Conservation (phyloP, 2,329 filamentous ascomycete species). For the Pseudovirgaria hyperparasitica region DNA sequence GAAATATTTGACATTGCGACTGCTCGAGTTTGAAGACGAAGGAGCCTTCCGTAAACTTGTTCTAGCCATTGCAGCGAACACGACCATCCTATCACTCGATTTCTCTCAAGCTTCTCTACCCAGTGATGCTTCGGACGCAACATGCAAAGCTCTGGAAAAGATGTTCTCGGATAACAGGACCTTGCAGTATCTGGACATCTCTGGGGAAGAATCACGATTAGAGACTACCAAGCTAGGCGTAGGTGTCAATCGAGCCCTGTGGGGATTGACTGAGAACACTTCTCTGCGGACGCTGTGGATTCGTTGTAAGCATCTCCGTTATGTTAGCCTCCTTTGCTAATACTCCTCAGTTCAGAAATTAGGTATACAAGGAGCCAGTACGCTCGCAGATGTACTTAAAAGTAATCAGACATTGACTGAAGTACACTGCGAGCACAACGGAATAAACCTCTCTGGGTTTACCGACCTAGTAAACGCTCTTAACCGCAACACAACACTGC, state of each 20-base stretch:
- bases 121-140: conserved; percentile 54
- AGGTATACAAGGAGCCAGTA: conserved; percentile 56
- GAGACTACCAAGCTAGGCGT: conserved; percentile 57
- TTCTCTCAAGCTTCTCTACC: conserved; percentile 59
- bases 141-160: conserved; percentile 47
- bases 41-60: conserved; percentile 51
- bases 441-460: conserved; percentile 57
- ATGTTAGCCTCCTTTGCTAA: conserved; percentile 7
- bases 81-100: conserved; percentile 50
- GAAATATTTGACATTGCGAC: conserved; percentile 50
- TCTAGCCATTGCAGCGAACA: conserved; percentile 48
- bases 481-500: conserved; percentile 49
- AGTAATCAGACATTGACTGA: conserved; percentile 50
- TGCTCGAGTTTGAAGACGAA: conserved; percentile 57
- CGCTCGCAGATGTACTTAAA: conserved; percentile 54
- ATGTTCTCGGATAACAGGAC: conserved; percentile 57
- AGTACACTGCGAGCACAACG: conserved; percentile 59
- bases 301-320: conserved; percentile 28
- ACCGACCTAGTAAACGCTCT: conserved; percentile 56
- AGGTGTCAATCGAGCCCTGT: conserved; percentile 53
- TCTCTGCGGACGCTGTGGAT: conserved; percentile 50
- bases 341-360: conserved; percentile 44
- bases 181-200: conserved; percentile 55
- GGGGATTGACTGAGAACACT: conserved; percentile 50
- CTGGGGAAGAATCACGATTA: conserved; percentile 58